phyloP scores from a whole-genome alignment of 139 green algal species.

The Spirogloea muscicola region DNA sequence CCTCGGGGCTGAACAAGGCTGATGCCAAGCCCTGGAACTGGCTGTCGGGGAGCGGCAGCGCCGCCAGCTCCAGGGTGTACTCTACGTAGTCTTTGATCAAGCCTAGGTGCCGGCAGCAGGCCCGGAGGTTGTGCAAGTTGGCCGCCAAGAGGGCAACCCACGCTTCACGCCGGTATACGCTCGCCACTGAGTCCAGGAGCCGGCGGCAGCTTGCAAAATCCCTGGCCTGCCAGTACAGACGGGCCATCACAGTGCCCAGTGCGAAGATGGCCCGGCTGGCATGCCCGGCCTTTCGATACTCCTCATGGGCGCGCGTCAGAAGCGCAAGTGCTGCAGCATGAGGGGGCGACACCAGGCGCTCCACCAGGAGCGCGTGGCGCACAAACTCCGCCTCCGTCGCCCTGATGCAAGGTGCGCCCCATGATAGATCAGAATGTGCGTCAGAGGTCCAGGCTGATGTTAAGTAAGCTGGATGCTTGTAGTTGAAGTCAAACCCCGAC shows the following conservation, averaged over 20 bases:
- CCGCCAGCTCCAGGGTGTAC: conserved; percentile 59
- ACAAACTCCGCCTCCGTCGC: conserved; percentile 39
- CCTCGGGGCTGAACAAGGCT: neutral
- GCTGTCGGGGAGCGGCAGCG: conserved; percentile 28
- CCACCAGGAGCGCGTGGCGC: conserved; percentile 13
- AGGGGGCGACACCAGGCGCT: neutral
- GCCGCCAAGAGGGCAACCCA: conserved; percentile 55
- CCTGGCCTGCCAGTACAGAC: conserved; percentile 31
- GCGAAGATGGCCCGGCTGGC: too few relatives aligned
- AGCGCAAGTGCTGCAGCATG: conserved; percentile 37
- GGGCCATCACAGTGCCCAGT: conserved; percentile 47
- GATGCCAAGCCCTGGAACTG: neutral
- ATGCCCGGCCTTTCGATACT: conserved; percentile 29
- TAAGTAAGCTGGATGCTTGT: too few relatives aligned
- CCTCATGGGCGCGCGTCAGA: conserved; percentile 35
- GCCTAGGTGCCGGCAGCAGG: conserved; percentile 55
- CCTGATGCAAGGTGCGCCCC: too few relatives aligned
- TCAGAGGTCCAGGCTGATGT: too few relatives aligned
- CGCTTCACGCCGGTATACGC: conserved; percentile 43
- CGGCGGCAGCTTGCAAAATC: conserved; percentile 20
- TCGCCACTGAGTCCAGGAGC: conserved; percentile 31
- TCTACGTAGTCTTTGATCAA: conserved; percentile 51
- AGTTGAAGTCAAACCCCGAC: too few relatives aligned
- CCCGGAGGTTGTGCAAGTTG: conserved; percentile 51
- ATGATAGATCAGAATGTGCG: too few relatives aligned